A percentile compares a stretch with the other conserved stretches of the same genome.
These are phyloP conservation scores for Mimosa bimucronata DNA, from an alignment of 306 rosid species.

Conservation along the genomic window DNA sequence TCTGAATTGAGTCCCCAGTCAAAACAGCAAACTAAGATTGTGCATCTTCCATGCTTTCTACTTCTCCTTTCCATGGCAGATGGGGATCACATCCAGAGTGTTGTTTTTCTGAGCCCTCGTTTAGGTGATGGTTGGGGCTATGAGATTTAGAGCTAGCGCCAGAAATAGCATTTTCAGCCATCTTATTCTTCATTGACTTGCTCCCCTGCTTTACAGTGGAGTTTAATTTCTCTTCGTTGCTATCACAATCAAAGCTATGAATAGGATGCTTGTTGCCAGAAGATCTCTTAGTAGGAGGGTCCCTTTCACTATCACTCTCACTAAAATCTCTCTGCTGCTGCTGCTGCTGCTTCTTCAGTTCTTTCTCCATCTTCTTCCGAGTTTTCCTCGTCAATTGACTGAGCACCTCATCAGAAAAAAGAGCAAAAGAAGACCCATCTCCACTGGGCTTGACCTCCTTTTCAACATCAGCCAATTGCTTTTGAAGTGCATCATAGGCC, in stretches of 20 bases:
- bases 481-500: constrained; percentile 90
- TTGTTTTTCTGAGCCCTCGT: constrained; percentile 46
- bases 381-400: constrained; percentile 91
- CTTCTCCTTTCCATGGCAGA: constrained; percentile 65
- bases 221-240: constrained; percentile 79
- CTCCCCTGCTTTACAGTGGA: constrained; percentile 74
- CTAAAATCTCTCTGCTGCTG: constrained; percentile 45
- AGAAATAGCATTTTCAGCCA: constrained; percentile 55
- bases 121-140: constrained; percentile 43
- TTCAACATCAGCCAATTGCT: constrained; percentile 67
- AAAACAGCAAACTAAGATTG: constrained; percentile 69
- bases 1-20: constrained; percentile 62
- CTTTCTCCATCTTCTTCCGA: constrained; percentile 82
- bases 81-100: constrained; percentile 55
- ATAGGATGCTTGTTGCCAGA: constrained; percentile 46
- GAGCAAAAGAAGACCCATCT: constrained; percentile 59
- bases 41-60: constrained; percentile 66
- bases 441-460: constrained; percentile 51
- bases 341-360: constrained; percentile 57
- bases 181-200: constrained; percentile 60
- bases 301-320: constrained; percentile 62
- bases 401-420: constrained; percentile 73
- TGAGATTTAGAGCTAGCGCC: constrained; percentile 54
- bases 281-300: constrained; percentile 44
- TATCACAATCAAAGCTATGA: constrained; percentile 64